Conservation (phyloP, 345 rosid species). For the Aquilaria malaccensis region DNA sequence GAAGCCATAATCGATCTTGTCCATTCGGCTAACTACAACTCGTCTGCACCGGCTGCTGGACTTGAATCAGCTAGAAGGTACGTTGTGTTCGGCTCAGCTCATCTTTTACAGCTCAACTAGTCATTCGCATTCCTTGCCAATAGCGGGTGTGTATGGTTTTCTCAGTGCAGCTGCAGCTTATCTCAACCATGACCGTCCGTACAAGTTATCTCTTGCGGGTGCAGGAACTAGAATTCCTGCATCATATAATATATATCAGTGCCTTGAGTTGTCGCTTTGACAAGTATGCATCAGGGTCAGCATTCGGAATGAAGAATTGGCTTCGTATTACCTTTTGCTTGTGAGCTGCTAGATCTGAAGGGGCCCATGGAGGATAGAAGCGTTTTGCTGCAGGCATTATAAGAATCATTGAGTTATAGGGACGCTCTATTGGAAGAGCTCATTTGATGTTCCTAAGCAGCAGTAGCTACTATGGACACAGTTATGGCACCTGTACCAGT, state of each 20-base stretch:
- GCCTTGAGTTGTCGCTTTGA: too few relatives aligned
- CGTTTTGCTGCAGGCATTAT: slow-evolving; percentile 38
- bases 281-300: slow-evolving; percentile 14
- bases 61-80: slow-evolving; percentile 49
- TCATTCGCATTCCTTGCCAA: too few relatives aligned
- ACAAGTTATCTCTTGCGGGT: slow-evolving; percentile 19
- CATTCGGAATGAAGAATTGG: slow-evolving; percentile 45
- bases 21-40: slow-evolving; percentile 34
- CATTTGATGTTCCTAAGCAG: too few relatives aligned
- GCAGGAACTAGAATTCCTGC: slow-evolving; percentile 24
- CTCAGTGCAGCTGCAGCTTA: slow-evolving; percentile 29
- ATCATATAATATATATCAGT: neutral
- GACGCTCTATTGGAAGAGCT: too few relatives aligned
- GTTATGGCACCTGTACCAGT: neutral
- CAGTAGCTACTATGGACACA: neutral
- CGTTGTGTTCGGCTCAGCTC: neutral
- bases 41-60: slow-evolving; percentile 32
- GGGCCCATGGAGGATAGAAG: slow-evolving; percentile 37
- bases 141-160: neutral
- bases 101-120: neutral
- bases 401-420: slow-evolving; percentile 9
- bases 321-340: slow-evolving; percentile 34
- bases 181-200: slow-evolving; percentile 20
- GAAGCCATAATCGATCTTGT: slow-evolving; percentile 42
- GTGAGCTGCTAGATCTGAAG: slow-evolving; percentile 25